phyloP scores from a whole-genome alignment of 2,329 filamentous ascomycete species.

The Penicillium aurantiogriseum region DNA sequence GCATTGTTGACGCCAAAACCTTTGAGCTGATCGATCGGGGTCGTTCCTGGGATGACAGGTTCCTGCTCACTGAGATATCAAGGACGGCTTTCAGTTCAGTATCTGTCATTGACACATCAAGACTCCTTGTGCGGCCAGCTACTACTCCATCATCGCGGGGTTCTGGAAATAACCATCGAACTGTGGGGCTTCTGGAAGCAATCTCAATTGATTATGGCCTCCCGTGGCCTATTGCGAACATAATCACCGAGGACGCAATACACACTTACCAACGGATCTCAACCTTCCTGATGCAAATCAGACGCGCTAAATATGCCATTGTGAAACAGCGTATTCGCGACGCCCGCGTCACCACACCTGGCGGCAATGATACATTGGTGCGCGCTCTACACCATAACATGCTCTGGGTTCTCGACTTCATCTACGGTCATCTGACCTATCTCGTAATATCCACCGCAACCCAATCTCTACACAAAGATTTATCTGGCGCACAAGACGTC shows the following conservation, averaged over 20 bases:
- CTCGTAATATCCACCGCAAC: constrained; percentile 66
- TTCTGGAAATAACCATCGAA: constrained; percentile 50
- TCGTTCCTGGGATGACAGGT: constrained; percentile 73
- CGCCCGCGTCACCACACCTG: constrained; percentile 26
- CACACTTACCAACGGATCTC: constrained; percentile 69
- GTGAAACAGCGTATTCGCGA: constrained; percentile 50
- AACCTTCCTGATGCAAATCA: constrained; percentile 73
- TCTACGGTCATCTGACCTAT: constrained; percentile 74
- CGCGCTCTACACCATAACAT: constrained; percentile 63
- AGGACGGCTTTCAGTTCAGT: constrained; percentile 65
- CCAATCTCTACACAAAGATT: constrained; percentile 54
- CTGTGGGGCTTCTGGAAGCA: constrained; percentile 61
- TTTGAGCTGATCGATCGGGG: constrained; percentile 71
- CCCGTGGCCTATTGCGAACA: constrained; percentile 65
- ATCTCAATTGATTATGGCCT: constrained; percentile 69
- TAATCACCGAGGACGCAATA: constrained; percentile 66
- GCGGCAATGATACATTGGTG: constrained; percentile 37
- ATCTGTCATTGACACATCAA: constrained; percentile 56
- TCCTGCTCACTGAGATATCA: constrained; percentile 73
- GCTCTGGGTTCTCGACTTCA: constrained; percentile 71
- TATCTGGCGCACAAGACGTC: constrained; percentile 66
- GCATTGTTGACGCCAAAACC: constrained; percentile 64
- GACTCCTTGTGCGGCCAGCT: constrained; percentile 59
- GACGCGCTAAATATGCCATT: constrained; percentile 67
- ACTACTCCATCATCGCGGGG: constrained; percentile 41